Evolutionary conservation across 257 asterid species (phyloP).

Genomic region (Thymus quinquecostatus): DNA sequence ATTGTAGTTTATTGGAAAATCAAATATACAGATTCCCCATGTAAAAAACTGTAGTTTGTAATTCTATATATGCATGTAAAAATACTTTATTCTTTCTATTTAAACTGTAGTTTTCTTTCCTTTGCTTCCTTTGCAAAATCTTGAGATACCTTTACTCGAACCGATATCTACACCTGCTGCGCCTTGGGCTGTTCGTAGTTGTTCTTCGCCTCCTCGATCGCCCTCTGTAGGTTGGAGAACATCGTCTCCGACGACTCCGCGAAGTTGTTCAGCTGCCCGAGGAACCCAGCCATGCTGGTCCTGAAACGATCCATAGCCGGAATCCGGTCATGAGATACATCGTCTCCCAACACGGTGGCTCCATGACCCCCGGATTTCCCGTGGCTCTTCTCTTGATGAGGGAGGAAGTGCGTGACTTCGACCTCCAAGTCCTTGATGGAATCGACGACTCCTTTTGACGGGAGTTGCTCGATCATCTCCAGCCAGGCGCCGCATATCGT

Average conservation of each 20-base stretch:
- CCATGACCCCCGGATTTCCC: conserved; percentile 43
- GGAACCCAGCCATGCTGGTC: conserved; percentile 64
- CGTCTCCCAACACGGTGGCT: conserved; percentile 44
- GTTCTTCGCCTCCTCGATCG: conserved; percentile 61
- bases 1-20: conserved; percentile 1
- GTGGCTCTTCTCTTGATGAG: conserved; percentile 78
- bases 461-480: conserved; percentile 59
- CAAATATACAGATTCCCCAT: conserved; percentile 17
- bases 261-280: conserved; percentile 65
- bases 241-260: conserved; percentile 66
- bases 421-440: conserved; percentile 69
- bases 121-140: conserved; percentile 25
- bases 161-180: conserved; percentile 20
- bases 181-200: conserved; percentile 49
- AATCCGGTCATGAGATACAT: conserved; percentile 45
- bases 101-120: background rate
- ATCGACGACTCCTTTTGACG: conserved; percentile 63
- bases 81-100: background rate
- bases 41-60: conserved; percentile 14
- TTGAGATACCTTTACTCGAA: background rate
- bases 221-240: conserved; percentile 62
- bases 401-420: conserved; percentile 71
- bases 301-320: conserved; percentile 67
- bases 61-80: conserved; percentile 5
- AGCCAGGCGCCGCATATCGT: conserved; percentile 79